Conservation (phyloP, 2,329 filamentous ascomycete genomes). For the Diaporthe capsici region DNA sequence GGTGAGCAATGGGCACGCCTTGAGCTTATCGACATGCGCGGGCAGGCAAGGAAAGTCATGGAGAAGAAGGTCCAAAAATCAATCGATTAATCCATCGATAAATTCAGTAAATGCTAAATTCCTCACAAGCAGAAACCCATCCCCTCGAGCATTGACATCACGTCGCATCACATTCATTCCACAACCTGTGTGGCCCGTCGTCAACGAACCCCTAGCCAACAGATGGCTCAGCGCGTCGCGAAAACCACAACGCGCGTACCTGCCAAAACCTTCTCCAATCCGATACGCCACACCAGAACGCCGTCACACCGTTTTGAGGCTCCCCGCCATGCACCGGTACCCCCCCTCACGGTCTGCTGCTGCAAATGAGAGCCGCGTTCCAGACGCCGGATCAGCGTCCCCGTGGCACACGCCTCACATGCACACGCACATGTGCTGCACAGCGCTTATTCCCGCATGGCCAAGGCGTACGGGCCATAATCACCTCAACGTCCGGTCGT, state of each 20-base stretch:
- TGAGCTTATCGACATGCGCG: constrained; percentile 29
- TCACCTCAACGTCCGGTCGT: neutral
- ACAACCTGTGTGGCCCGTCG: neutral
- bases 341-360: neutral
- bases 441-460: constrained; percentile 9
- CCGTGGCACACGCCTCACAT: neutral
- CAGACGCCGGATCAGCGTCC: constrained; percentile 31
- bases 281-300: constrained; percentile 1
- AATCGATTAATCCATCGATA: constrained; percentile 1
- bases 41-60: neutral
- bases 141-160: constrained; percentile 2
- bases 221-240: constrained; percentile 5
- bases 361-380: constrained; percentile 39
- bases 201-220: neutral
- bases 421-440: constrained; percentile 6
- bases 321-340: neutral
- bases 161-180: constrained; percentile 13
- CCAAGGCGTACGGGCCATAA: neutral
- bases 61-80: neutral
- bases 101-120: constrained; percentile 18
- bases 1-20: constrained; percentile 7
- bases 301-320: constrained; percentile 11
- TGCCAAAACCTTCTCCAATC: constrained; percentile 8
- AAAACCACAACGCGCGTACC: neutral
- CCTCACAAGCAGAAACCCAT: neutral